These are phyloP conservation scores for Hypocreales sp. DNA, from an alignment of 2,329 filamentous ascomycete species.

Conservation along the genomic window DNA sequence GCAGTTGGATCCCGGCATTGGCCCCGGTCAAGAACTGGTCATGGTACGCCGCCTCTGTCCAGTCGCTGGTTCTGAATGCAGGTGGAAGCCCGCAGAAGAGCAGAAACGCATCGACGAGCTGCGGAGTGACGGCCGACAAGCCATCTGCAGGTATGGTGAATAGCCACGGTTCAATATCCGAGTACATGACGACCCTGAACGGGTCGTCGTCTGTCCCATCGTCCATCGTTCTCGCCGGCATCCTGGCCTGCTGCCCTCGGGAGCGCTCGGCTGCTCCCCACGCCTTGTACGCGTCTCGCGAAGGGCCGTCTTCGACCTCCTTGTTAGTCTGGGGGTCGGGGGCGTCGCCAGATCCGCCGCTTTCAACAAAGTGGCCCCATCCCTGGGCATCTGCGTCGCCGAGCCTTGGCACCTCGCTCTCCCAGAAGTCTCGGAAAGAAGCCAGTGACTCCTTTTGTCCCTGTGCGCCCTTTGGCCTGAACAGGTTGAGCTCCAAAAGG, in stretches of 20 bases:
- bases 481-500: slow-evolving; percentile 56
- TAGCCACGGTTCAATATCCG: slow-evolving; percentile 55
- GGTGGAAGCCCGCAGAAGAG: slow-evolving; percentile 52
- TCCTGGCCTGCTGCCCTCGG: slow-evolving; percentile 27
- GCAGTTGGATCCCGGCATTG: slow-evolving; percentile 1
- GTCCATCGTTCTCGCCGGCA: slow-evolving; percentile 62
- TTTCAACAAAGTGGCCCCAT: slow-evolving; percentile 43
- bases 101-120: slow-evolving; percentile 55
- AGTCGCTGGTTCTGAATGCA: slow-evolving; percentile 11
- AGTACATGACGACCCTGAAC: slow-evolving; percentile 65
- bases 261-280: slow-evolving; percentile 41
- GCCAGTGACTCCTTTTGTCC: slow-evolving; percentile 12
- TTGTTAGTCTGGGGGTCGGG: slow-evolving; percentile 17
- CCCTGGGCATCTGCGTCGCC: slow-evolving; percentile 59
- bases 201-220: slow-evolving; percentile 65
- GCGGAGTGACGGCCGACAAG: slow-evolving; percentile 18
- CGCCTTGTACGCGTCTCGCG: slow-evolving; percentile 30
- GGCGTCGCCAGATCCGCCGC: slow-evolving; percentile 19
- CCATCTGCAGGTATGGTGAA: slow-evolving; percentile 27
- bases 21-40: slow-evolving; percentile 14
- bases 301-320: slow-evolving; percentile 6
- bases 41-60: slow-evolving; percentile 13
- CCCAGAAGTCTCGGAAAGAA: slow-evolving; percentile 66
- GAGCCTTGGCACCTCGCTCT: slow-evolving; percentile 63
- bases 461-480: slow-evolving; percentile 19